These are phyloP conservation scores for Euphorbia pulcherrima DNA, from an alignment of 345 rosid species.

Conservation along the genomic window DNA sequence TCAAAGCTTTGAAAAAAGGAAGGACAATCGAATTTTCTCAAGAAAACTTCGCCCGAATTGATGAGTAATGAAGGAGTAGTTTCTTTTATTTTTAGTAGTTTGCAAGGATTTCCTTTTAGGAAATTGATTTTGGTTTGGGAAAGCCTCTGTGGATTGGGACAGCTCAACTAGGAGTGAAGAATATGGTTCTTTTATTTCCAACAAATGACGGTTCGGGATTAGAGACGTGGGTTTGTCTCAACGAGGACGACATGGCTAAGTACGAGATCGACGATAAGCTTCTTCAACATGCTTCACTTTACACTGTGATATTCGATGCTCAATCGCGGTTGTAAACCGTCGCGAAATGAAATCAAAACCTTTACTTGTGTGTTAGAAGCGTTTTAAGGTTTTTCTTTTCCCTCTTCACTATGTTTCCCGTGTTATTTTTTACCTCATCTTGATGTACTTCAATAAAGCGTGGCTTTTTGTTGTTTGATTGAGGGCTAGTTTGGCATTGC, in stretches of 20 bases:
- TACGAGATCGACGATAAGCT: constrained; percentile 2
- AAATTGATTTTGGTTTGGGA: constrained; percentile 5
- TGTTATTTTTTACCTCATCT: too few species aligned
- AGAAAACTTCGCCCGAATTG: neutral
- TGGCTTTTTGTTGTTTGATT: too few species aligned
- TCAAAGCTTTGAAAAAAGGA: neutral
- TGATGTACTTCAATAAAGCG: too few species aligned
- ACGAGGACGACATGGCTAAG: constrained; percentile 10
- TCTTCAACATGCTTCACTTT: neutral
- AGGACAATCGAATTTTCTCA: neutral
- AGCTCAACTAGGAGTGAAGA: neutral
- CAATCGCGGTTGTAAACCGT: too few species aligned
- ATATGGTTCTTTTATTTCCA: neutral
- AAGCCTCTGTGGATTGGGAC: neutral
- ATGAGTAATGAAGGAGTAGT: neutral
- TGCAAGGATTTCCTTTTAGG: constrained; percentile 7
- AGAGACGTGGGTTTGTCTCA: constrained; percentile 16
- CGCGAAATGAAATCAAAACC: too few species aligned
- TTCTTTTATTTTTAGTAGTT: constrained; percentile 5
- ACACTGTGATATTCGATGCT: too few species aligned
- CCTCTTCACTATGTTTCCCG: too few species aligned
- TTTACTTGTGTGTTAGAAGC: too few species aligned
- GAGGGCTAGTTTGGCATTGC: too few species aligned
- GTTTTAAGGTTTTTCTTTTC: too few species aligned
- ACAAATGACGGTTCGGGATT: constrained; percentile 6